phyloP scores from a whole-genome alignment of 2,329 filamentous ascomycete genomes.

The Botrytis byssoidea region DNA sequence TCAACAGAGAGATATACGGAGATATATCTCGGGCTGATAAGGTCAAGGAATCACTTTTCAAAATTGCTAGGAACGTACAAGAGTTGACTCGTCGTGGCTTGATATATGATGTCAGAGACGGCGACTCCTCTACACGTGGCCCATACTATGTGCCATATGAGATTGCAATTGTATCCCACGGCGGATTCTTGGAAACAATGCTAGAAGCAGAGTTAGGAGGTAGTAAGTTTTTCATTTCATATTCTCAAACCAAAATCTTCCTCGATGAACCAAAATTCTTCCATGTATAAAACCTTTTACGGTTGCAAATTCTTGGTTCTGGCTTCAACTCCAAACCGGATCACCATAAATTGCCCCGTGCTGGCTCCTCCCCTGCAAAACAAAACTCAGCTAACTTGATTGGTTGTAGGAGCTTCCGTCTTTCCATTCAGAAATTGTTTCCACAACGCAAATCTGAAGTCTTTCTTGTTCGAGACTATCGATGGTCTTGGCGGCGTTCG shows the following conservation, averaged over 20 bases:
- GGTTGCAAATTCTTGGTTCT: background rate
- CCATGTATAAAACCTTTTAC: background rate
- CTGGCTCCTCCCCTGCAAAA: accelerated
- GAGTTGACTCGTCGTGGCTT: background rate
- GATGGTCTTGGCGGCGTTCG: background rate
- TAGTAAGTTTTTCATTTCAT: background rate
- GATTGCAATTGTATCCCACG: constrained; percentile 3
- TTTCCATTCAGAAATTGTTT: background rate
- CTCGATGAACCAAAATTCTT: background rate
- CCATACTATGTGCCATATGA: background rate
- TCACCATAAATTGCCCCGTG: background rate
- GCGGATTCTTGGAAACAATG: background rate
- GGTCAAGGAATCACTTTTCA: background rate
- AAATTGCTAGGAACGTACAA: background rate
- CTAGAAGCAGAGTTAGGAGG: background rate
- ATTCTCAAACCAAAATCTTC: background rate
- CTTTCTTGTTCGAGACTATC: background rate
- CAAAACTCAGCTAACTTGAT: background rate
- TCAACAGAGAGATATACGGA: background rate
- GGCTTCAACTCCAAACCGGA: background rate
- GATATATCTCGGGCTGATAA: background rate
- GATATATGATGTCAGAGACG: background rate
- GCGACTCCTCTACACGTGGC: background rate
- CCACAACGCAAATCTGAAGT: background rate
- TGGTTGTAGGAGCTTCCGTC: background rate